A percentile compares a stretch with the other conserved stretches of the same genome.
phyloP scores from a whole-genome alignment of 192 early-diverging fungal genomes.

The Backusella morwellensis region DNA sequence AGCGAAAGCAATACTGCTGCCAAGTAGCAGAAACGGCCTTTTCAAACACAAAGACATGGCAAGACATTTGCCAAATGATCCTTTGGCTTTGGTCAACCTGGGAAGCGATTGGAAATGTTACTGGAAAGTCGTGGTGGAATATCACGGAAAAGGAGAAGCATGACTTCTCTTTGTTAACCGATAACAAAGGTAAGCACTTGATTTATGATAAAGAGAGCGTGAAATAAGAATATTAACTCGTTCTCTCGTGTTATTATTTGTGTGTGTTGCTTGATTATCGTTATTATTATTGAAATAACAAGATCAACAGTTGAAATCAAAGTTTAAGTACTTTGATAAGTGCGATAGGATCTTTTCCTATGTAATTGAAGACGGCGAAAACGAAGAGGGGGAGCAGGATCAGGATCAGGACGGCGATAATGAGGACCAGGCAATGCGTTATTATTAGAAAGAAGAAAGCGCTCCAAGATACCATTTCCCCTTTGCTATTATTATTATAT shows the following conservation, averaged over 20 bases:
- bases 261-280: background rate
- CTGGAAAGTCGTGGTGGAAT: constrained; percentile 12
- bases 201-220: background rate
- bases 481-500: too few relatives aligned
- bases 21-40: background rate
- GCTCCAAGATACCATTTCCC: background rate
- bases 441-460: background rate
- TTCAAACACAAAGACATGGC: background rate
- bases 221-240: background rate
- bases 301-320: constrained; percentile 12
- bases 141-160: constrained; percentile 1
- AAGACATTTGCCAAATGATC: background rate
- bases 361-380: background rate
- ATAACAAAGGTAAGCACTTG: background rate
- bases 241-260: background rate
- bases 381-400: background rate
- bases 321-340: constrained; percentile 8
- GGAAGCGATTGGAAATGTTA: background rate
- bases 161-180: background rate
- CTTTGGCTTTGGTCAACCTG: constrained; percentile 11
- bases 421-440: background rate
- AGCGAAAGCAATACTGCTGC: background rate
- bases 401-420: background rate
- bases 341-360: constrained; percentile 6
- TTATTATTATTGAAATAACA: too few relatives aligned